Evolutionary conservation across 225 moss, liverwort and hornwort genomes (phyloP).

Genomic region (Polytrichum formosum): DNA sequence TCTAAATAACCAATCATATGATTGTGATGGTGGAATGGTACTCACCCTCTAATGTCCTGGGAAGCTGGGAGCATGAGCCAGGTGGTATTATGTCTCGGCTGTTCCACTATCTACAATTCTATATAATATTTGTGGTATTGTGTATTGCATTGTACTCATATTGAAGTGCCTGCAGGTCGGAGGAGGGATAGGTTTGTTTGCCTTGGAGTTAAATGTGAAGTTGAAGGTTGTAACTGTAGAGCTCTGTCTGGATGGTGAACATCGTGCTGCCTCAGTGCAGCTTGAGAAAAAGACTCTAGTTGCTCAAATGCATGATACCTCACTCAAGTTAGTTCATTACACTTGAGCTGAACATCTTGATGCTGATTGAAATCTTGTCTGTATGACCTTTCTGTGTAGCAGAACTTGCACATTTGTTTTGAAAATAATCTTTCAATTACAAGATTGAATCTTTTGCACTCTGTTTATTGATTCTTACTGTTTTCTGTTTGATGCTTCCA

Average conservation of each 20-base stretch:
- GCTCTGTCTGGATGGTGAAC: constrained; percentile 52
- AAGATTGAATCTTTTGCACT: too few species aligned
- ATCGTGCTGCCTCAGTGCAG: constrained; percentile 19
- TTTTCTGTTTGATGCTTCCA: too few species aligned
- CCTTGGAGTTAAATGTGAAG: constrained; percentile 63
- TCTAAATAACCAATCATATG: too few species aligned
- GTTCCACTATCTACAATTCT: too few species aligned
- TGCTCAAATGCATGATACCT: constrained; percentile 67
- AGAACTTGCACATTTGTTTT: too few species aligned
- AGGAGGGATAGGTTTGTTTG: constrained; percentile 22
- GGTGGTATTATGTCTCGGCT: too few species aligned
- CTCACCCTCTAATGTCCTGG: too few species aligned
- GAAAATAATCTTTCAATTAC: too few species aligned
- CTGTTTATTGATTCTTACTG: too few species aligned
- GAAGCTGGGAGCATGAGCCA: too few species aligned
- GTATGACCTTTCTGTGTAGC: neutral
- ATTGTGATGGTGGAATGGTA: too few species aligned
- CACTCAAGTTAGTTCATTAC: constrained; percentile 49
- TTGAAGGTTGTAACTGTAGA: constrained; percentile 67
- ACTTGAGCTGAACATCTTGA: neutral
- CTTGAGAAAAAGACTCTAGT: constrained; percentile 58
- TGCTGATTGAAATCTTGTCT: neutral
- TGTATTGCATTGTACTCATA: neutral
- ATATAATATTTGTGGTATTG: neutral
- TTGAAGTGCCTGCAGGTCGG: constrained; percentile 1